These are phyloP conservation scores for Solanum phureja DNA, from an alignment of 257 asterid species.

Conservation along the genomic window DNA sequence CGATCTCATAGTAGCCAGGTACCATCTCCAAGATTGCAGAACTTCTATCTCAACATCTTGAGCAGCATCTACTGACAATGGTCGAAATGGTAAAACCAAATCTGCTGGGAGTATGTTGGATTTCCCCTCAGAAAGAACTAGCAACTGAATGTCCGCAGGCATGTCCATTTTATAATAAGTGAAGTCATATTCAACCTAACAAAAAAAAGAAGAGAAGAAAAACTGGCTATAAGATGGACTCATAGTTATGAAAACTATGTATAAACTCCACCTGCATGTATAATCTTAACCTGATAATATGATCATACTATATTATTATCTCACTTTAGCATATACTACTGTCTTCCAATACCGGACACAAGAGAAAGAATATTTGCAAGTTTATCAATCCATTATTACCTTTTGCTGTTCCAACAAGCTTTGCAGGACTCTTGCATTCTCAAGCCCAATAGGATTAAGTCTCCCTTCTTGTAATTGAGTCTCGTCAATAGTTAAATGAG, in stretches of 20 bases:
- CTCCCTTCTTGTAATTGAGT: conserved; percentile 56
- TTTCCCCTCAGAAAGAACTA: conserved; percentile 81
- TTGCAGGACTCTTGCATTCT: conserved; percentile 48
- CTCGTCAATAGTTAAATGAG: conserved; percentile 79
- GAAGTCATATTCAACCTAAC: conserved; percentile 80
- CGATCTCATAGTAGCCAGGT: conserved; percentile 70
- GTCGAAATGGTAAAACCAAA: conserved; percentile 64
- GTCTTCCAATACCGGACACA: neutral
- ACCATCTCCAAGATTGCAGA: conserved; percentile 81
- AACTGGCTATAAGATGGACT: neutral
- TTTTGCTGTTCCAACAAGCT: conserved; percentile 56
- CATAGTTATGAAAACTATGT: neutral
- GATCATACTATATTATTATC: neutral
- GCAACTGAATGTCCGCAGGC: conserved; percentile 61
- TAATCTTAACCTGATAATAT: neutral
- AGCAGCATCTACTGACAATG: conserved; percentile 35
- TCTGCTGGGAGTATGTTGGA: conserved; percentile 85
- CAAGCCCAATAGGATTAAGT: conserved; percentile 58
- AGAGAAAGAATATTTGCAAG: neutral
- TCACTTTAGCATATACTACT: neutral
- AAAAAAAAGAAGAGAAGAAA: neutral
- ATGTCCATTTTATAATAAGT: conserved; percentile 86
- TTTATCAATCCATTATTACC: conserved; percentile 22
- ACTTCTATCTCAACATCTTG: conserved; percentile 27
- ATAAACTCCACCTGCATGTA: neutral